Evolutionary conservation across 129 eudicot genomes (phyloP).

Genomic region (Artemisia argyi): DNA sequence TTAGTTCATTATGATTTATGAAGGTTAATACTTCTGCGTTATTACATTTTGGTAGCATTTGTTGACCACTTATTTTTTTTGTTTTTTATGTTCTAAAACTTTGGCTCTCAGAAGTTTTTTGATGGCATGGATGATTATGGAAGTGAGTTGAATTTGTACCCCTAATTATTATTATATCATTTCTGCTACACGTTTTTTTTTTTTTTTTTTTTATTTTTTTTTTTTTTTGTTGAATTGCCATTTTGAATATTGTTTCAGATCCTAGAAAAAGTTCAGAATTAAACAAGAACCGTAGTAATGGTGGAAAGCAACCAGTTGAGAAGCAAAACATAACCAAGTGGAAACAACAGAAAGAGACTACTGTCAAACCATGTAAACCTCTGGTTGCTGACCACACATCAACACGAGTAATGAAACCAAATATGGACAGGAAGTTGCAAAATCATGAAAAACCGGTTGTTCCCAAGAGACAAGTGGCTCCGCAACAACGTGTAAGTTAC

Average conservation of each 20-base stretch:
- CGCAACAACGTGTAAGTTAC: constrained; percentile 48
- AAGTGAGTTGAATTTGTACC: constrained; percentile 62
- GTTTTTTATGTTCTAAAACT: constrained; percentile 17
- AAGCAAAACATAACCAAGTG: constrained; percentile 35
- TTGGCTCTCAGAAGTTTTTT: constrained; percentile 56
- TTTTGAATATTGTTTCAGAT: constrained; percentile 62
- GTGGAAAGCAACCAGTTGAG: constrained; percentile 46
- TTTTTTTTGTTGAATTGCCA: constrained; percentile 34
- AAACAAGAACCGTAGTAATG: constrained; percentile 50
- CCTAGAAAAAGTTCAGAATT: constrained; percentile 57
- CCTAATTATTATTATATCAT: neutral
- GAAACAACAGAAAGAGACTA: constrained; percentile 34
- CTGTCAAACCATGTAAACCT: constrained; percentile 55
- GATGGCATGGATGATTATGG: constrained; percentile 91
- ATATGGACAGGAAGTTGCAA: constrained; percentile 34
- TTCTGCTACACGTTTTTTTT: constrained; percentile 35
- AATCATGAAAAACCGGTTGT: constrained; percentile 35
- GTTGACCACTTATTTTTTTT: constrained; percentile 32
- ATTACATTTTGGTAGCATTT: constrained; percentile 16
- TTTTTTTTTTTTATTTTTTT: constrained; percentile 15
- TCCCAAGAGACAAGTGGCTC: constrained; percentile 43
- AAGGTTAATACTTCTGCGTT: neutral
- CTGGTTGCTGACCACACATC: constrained; percentile 32
- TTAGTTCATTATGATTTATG: neutral
- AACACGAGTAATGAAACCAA: constrained; percentile 51